A percentile compares a stretch with the other conserved stretches of the same genome.
Evolutionary conservation across 805 yeast genomes (phyloP).

Genomic region (Hanseniaspora pseudoguilliermondii): DNA sequence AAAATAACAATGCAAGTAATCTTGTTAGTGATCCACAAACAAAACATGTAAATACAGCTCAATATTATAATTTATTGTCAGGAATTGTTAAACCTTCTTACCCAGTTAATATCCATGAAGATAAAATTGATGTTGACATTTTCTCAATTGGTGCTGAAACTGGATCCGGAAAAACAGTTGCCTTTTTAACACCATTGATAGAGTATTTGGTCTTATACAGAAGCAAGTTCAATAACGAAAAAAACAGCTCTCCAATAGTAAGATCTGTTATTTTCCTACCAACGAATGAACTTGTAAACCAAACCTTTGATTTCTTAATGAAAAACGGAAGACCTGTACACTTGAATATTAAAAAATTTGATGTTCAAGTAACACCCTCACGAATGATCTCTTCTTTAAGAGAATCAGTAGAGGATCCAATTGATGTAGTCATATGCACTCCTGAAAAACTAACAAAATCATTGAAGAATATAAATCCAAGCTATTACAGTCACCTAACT

Average conservation of each 20-base stretch:
- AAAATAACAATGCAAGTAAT: not conserved
- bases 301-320: constrained; percentile 42
- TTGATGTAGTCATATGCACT: constrained; percentile 75
- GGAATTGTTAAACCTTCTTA: not conserved
- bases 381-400: constrained; percentile 38
- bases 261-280: constrained; percentile 74
- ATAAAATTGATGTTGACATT: constrained; percentile 25
- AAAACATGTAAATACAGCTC: not conserved
- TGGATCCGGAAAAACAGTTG: constrained; percentile 93
- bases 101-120: not conserved
- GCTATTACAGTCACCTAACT: not conserved
- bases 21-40: not conserved
- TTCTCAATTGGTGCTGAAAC: constrained; percentile 90
- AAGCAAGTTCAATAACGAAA: constrained; percentile 28
- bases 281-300: constrained; percentile 77
- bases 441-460: constrained; percentile 52
- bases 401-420: constrained; percentile 26
- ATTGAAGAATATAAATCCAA: constrained; percentile 27
- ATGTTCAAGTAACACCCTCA: constrained; percentile 42
- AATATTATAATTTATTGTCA: not conserved
- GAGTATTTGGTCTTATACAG: constrained; percentile 55
- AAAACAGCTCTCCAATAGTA: constrained; percentile 34
- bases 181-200: constrained; percentile 66
- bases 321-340: constrained; percentile 27
- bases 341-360: constrained; percentile 47